Percentiles rank a stretch among this genome's conserved stretches.
Evolutionary conservation across 2,329 filamentous ascomycete species (phyloP).

Genomic region (Microcyclosporella mali): DNA sequence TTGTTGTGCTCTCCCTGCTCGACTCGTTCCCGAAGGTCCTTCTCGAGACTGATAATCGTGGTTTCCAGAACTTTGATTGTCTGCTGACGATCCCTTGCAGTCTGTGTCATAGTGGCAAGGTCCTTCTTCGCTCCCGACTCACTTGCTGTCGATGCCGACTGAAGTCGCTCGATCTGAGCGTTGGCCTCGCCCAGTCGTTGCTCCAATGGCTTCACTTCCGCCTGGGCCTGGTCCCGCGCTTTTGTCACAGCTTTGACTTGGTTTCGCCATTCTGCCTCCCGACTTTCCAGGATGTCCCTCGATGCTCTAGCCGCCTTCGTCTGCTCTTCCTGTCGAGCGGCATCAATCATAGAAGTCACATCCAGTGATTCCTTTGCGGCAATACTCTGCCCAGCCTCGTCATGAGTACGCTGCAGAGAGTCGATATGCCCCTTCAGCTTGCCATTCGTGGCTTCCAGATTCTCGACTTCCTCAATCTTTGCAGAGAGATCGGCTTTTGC

Average conservation of each 20-base stretch:
- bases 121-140: neutral
- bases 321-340: too few species aligned
- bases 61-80: neutral
- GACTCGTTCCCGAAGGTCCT: constrained; percentile 3
- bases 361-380: too few species aligned
- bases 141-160: neutral
- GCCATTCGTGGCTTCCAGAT: neutral
- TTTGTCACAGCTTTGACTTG: neutral
- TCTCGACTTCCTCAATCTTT: too few species aligned
- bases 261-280: neutral
- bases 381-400: too few species aligned
- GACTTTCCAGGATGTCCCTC: too few species aligned
- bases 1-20: neutral
- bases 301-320: too few species aligned
- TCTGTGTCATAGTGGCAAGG: neutral
- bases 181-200: neutral
- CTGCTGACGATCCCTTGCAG: neutral
- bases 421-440: neutral
- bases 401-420: too few species aligned
- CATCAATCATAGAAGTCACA: too few species aligned
- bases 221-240: neutral
- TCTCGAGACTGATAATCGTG: too few species aligned
- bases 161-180: neutral
- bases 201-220: neutral
- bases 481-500: too few species aligned